Evolutionary conservation across 768 basidiomycete genomes (phyloP).

Genomic region (Russula earlei): DNA sequence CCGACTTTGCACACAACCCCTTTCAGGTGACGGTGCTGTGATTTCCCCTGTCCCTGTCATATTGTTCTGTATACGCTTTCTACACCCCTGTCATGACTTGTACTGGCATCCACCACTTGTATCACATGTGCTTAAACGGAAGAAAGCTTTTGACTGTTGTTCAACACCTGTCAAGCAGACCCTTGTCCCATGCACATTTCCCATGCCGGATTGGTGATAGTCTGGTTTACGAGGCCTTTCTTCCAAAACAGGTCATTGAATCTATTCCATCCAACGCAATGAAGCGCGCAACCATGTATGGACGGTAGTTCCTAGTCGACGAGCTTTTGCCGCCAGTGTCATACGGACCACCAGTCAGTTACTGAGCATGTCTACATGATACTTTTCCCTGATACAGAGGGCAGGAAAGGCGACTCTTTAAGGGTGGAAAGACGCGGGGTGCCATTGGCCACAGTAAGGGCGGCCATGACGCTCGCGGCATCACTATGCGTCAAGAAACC

Average conservation of each 20-base stretch:
- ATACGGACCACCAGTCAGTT: background rate
- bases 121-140: background rate
- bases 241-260: background rate
- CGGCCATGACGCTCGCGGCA: conserved; percentile 26
- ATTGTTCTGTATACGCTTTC: background rate
- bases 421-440: conserved; percentile 22
- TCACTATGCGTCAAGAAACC: conserved; percentile 20
- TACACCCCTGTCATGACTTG: background rate
- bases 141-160: background rate
- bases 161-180: background rate
- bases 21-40: background rate
- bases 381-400: conserved; percentile 22
- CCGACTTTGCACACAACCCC: background rate
- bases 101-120: background rate
- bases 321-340: background rate
- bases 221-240: background rate
- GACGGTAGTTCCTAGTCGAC: background rate
- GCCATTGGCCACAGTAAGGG: conserved; percentile 22
- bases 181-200: background rate
- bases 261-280: background rate
- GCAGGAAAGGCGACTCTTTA: conserved; percentile 27
- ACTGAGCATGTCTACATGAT: background rate
- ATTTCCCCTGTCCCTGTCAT: background rate
- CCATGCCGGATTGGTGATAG: background rate
- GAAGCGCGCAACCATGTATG: background rate